Conservation (phyloP, 805 yeast species). For the Metschnikowia kunwiensis region DNA sequence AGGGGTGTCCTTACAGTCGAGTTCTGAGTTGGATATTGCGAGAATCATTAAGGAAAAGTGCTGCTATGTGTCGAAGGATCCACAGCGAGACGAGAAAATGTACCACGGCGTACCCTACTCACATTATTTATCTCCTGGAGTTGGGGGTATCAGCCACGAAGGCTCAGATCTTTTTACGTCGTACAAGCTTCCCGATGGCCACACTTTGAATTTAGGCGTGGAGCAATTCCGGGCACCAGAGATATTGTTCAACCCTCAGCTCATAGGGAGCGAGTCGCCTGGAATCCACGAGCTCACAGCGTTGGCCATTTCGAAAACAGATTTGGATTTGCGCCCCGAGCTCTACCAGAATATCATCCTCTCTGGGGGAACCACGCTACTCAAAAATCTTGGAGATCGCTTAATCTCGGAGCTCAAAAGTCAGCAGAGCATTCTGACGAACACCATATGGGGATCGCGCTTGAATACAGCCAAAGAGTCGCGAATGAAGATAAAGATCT, state of each 20-base stretch:
- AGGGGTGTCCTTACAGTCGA: slow-evolving; percentile 63
- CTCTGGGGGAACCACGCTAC: slow-evolving; percentile 81
- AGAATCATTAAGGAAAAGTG: slow-evolving; percentile 71
- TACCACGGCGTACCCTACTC: slow-evolving; percentile 27
- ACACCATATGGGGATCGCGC: slow-evolving; percentile 32
- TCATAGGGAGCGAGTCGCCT: slow-evolving; percentile 70
- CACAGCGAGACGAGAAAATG: slow-evolving; percentile 51
- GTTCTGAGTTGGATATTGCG: slow-evolving; percentile 81
- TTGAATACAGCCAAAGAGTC: slow-evolving; percentile 36
- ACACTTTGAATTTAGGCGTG: slow-evolving; percentile 56
- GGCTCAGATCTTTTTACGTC: slow-evolving; percentile 24
- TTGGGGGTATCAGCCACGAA: slow-evolving; percentile 20
- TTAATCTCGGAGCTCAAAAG: slow-evolving; percentile 58
- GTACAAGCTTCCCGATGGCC: slow-evolving; percentile 84
- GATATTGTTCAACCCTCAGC: slow-evolving; percentile 74
- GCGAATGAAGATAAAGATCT: slow-evolving; percentile 67
- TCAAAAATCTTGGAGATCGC: slow-evolving; percentile 78
- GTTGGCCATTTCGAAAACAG: slow-evolving; percentile 66
- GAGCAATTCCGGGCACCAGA: slow-evolving; percentile 78
- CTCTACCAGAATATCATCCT: slow-evolving; percentile 70
- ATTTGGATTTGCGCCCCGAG: slow-evolving; percentile 69
- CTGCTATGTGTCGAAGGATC: slow-evolving; percentile 63
- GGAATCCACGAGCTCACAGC: slow-evolving; percentile 65
- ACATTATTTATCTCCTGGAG: slow-evolving; percentile 17
- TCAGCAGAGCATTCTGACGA: slow-evolving; percentile 19